These are phyloP conservation scores for Ustilago vetiveriae DNA, from an alignment of 1,284 basidiomycete genomes.

Conservation along the genomic window DNA sequence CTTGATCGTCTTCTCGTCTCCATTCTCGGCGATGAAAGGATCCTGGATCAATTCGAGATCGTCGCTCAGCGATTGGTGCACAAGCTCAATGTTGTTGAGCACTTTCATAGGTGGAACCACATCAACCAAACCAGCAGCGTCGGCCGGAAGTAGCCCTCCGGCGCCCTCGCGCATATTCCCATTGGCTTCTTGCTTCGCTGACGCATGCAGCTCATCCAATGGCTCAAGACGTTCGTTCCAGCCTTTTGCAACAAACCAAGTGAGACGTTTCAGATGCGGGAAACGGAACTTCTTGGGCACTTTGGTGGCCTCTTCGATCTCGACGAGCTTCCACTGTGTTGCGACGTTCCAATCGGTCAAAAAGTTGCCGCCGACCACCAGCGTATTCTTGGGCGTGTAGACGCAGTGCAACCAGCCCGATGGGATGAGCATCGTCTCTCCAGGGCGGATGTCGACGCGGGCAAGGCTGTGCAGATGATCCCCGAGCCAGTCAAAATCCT, in stretches of 20 bases:
- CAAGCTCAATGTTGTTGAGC: conserved; percentile 26
- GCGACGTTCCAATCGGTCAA: conserved; percentile 48
- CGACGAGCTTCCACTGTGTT: conserved; percentile 78
- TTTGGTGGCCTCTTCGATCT: conserved; percentile 90
- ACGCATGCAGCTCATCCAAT: background rate
- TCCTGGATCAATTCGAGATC: conserved; percentile 44
- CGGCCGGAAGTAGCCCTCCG: background rate
- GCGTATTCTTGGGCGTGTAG: conserved; percentile 86
- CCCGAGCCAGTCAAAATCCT: conserved; percentile 88
- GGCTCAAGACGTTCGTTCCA: conserved; percentile 45
- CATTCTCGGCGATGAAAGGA: conserved; percentile 18
- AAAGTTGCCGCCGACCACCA: conserved; percentile 95
- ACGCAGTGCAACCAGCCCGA: conserved; percentile 95
- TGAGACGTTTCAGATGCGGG: conserved; percentile 71
- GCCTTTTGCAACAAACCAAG: conserved; percentile 66
- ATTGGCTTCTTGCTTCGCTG: background rate
- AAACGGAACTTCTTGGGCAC: conserved; percentile 96
- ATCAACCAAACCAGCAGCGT: conserved; percentile 3
- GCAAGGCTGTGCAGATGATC: conserved; percentile 87
- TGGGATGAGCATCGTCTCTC: conserved; percentile 81
- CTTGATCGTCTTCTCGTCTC: conserved; percentile 35
- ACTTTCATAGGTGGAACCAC: conserved; percentile 23
- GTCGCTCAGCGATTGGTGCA: conserved; percentile 27
- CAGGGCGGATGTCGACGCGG: conserved; percentile 81
- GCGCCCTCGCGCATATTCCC: background rate